Conservation (phyloP, 805 yeast genomes). For the Yamadazyma insecticola region DNA sequence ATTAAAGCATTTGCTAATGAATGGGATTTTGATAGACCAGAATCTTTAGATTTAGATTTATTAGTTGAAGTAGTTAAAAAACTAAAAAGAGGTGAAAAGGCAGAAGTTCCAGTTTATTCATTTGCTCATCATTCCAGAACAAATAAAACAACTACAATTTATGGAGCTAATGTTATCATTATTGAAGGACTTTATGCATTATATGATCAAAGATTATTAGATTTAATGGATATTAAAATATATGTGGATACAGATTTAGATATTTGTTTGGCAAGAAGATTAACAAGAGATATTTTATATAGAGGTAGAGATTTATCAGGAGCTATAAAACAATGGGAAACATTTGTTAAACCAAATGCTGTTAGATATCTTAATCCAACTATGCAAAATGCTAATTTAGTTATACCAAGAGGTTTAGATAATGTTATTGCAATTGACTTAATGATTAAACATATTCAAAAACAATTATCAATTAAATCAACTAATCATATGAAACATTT, state of each 20-base stretch:
- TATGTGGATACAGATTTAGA: slow-evolving; percentile 94
- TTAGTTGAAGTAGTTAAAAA: slow-evolving; percentile 58
- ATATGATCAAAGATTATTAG: slow-evolving; percentile 62
- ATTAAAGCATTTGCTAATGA: slow-evolving; percentile 61
- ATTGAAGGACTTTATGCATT: slow-evolving; percentile 89
- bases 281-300: slow-evolving; percentile 79
- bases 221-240: slow-evolving; percentile 78
- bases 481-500: slow-evolving; percentile 61
- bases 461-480: slow-evolving; percentile 65
- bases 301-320: slow-evolving; percentile 84
- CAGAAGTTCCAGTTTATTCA: slow-evolving; percentile 46
- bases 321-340: slow-evolving; percentile 84
- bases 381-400: slow-evolving; percentile 73
- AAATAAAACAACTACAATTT: slow-evolving; percentile 64
- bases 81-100: slow-evolving; percentile 61
- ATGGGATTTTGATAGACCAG: slow-evolving; percentile 84
- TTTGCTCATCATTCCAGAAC: slow-evolving; percentile 69
- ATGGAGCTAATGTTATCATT: slow-evolving; percentile 91
- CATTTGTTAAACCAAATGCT: slow-evolving; percentile 89
- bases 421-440: slow-evolving; percentile 75
- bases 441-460: slow-evolving; percentile 73
- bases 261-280: slow-evolving; percentile 82
- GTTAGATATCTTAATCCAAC: slow-evolving; percentile 72
- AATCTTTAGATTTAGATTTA: slow-evolving; percentile 75
- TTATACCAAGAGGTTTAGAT: slow-evolving; percentile 89